A percentile compares a stretch with the other conserved stretches of the same genome.
Conservation (phyloP, 768 basidiomycete species). For the Lentinula aciculospora region DNA sequence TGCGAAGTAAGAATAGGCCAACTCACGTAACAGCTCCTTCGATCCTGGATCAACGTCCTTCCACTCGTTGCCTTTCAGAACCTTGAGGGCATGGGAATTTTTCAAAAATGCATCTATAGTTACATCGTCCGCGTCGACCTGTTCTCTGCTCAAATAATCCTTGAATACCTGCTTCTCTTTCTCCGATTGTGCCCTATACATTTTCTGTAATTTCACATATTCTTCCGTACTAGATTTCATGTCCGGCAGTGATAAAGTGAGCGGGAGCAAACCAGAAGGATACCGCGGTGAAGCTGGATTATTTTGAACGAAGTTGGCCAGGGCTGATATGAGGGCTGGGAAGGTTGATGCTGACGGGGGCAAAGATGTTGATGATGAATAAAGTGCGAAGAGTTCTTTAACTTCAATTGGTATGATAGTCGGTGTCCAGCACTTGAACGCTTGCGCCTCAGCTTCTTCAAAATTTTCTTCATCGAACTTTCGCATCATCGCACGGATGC, state of each 20-base stretch:
- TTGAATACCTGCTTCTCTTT: conserved; percentile 60
- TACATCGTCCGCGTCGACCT: conserved; percentile 38
- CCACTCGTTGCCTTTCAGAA: conserved; percentile 61
- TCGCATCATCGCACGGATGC: conserved; percentile 54
- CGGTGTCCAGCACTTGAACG: conserved; percentile 70
- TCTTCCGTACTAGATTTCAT: conserved; percentile 88
- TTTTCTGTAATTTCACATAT: conserved; percentile 79
- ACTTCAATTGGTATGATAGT: conserved; percentile 65
- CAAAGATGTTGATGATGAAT: conserved; percentile 40
- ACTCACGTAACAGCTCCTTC: background rate
- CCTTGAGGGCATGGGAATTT: conserved; percentile 69
- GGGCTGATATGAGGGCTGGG: conserved; percentile 17
- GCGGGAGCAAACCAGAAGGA: conserved; percentile 70
- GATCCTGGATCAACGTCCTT: conserved; percentile 42
- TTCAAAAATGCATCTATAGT: conserved; percentile 71
- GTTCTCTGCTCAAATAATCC: conserved; percentile 28
- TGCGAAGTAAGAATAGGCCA: no score
- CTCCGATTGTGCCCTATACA: conserved; percentile 77
- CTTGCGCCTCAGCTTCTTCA: conserved; percentile 89
- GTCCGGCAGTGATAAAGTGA: conserved; percentile 87
- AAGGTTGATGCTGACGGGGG: conserved; percentile 7
- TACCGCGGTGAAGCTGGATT: conserved; percentile 56
- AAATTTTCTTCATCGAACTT: conserved; percentile 95
- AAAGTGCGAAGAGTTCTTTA: conserved; percentile 55
- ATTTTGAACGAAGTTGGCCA: conserved; percentile 15